Conservation (phyloP, 805 yeast species). For the Diddensiella transvaalensis region DNA sequence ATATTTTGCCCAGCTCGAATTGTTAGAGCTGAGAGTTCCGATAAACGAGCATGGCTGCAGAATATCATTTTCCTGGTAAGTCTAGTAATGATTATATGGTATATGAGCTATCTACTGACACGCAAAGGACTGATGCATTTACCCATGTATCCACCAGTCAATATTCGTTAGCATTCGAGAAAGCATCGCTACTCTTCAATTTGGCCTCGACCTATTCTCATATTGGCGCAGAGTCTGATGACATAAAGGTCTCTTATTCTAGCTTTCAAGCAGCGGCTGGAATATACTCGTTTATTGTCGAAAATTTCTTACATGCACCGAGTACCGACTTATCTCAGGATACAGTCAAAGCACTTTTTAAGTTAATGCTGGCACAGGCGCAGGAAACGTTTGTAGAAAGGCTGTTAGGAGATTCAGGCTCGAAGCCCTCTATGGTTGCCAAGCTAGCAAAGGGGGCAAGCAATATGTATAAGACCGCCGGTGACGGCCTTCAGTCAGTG, state of each 20-base stretch:
- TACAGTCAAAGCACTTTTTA: slow-evolving; percentile 59
- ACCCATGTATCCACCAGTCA: slow-evolving; percentile 51
- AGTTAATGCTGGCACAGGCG: slow-evolving; percentile 77
- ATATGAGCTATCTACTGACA: not conserved
- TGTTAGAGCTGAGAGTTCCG: slow-evolving; percentile 74
- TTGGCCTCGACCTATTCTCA: slow-evolving; percentile 61
- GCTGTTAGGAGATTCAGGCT: slow-evolving; percentile 42
- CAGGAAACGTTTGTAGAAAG: slow-evolving; percentile 78
- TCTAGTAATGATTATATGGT: not conserved
- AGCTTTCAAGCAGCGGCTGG: slow-evolving; percentile 76
- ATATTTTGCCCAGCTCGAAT: slow-evolving; percentile 79
- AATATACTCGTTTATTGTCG: slow-evolving; percentile 63
- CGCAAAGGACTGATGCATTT: slow-evolving; percentile 61
- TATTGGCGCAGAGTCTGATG: slow-evolving; percentile 37
- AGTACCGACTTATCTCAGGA: slow-evolving; percentile 69
- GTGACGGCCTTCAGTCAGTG: slow-evolving; percentile 37
- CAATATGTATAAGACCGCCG: slow-evolving; percentile 50
- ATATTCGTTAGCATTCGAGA: slow-evolving; percentile 80
- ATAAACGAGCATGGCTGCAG: slow-evolving; percentile 51
- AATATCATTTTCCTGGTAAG: slow-evolving; percentile 66
- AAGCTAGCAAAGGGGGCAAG: slow-evolving; percentile 67
- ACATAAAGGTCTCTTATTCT: slow-evolving; percentile 57
- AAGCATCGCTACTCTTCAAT: slow-evolving; percentile 79
- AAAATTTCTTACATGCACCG: slow-evolving; percentile 87
- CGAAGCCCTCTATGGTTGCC: slow-evolving; percentile 68